A percentile compares a stretch with the other conserved stretches of the same genome.
Evolutionary conservation across 2,329 filamentous ascomycete genomes (phyloP).

Genomic region (Ceratocystis papillata): DNA sequence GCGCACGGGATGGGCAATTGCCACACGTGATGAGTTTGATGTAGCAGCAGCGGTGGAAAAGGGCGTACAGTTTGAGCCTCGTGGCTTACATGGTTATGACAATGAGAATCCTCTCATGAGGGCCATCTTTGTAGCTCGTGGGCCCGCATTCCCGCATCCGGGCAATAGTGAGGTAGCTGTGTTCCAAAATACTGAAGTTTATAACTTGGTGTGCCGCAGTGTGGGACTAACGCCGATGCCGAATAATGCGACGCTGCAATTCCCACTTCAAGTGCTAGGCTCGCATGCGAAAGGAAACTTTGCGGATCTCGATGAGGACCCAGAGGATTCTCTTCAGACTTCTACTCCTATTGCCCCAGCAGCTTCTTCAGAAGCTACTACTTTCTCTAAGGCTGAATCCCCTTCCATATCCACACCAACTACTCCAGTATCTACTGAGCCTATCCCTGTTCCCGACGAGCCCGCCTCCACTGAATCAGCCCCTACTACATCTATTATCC

Average conservation of each 20-base stretch:
- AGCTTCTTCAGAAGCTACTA: constrained; percentile 26
- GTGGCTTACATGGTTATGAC: constrained; percentile 87
- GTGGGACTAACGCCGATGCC: constrained; percentile 59
- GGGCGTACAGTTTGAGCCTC: constrained; percentile 58
- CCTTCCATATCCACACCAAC: constrained; percentile 9
- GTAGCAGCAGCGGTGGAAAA: constrained; percentile 36
- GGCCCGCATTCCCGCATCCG: constrained; percentile 80
- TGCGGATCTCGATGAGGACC: constrained; percentile 45
- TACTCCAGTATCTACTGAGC: constrained; percentile 23
- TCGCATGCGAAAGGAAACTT: constrained; percentile 45
- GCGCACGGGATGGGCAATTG: constrained; percentile 84
- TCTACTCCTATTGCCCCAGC: too few relatives aligned
- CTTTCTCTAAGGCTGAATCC: constrained; percentile 22
- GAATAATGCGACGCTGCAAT: constrained; percentile 77
- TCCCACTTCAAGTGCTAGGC: constrained; percentile 56
- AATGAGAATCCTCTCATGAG: constrained; percentile 91
- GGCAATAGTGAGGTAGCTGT: constrained; percentile 67
- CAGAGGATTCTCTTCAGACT: constrained; percentile 29
- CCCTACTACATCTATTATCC: not conserved
- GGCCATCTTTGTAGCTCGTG: constrained; percentile 84
- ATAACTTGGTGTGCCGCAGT: constrained; percentile 88
- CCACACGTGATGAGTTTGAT: constrained; percentile 67
- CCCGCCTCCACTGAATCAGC: too few relatives aligned
- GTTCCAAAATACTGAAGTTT: constrained; percentile 92
- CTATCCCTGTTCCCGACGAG: constrained; percentile 24